Base-by-base conservation (phyloP, 306 rosid species). In the Cucurbita argyrosperma region DNA sequence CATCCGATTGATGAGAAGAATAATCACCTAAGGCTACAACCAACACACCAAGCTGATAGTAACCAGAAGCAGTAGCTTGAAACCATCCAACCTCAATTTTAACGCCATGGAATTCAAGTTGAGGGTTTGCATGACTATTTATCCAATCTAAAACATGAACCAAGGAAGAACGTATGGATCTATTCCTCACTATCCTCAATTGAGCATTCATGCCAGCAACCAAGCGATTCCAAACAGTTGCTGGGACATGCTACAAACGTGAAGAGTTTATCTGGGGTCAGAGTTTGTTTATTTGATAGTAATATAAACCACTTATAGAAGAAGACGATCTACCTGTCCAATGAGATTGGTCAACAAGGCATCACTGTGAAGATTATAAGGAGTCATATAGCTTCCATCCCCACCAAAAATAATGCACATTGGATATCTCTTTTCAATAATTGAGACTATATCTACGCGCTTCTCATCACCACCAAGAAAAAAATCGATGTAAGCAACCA, bases 61-160 rank as follows among this genome's bases (percentile, higher is more conserved):
- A 94, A 77, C 98, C 98, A 68, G 98, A 89, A 74, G 98, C 97
- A 73, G 98, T 94, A 83, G 96, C 97, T 89, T 94, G 98, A 86
- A 94, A 94, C 98, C 98, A 94, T 76, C 97, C 97, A 6, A 94
- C 92, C 87, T 88, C 98, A 79, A 89, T 71, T 80, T 85, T 90
- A 73, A 90, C 92, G 64, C 97, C 91, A 85, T 94, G 98, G 77
- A 94, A 94, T 79, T 87, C 98, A 76, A 94, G 98, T 84, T 94
- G 98, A 72, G 97, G 90, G 64, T 90, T 94, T 83, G 91, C 96
- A 57, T 94, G 97, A 76, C 97, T 90, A 77, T 78, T 88, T 82
- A 88, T 84, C 98, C 98, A 94, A 80, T 83, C 82, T 76, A 94
- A 81, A 77, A 94, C 86, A 60, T 90, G 96, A 71, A 82, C 65